phyloP scores from a whole-genome alignment of 164 flowering plant genomes.

The Paratinospora sagittata region DNA sequence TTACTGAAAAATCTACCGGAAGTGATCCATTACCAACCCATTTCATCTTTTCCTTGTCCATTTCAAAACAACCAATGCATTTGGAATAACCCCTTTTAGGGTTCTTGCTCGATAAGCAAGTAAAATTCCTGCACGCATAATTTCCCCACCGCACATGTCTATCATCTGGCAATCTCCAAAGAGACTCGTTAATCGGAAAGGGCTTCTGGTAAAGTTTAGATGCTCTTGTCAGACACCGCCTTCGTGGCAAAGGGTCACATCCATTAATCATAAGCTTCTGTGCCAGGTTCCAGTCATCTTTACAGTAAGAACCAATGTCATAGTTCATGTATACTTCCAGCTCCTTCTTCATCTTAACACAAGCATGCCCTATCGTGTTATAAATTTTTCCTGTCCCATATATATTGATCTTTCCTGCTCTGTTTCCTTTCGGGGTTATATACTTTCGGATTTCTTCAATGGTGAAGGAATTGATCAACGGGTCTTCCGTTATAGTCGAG shows the following conservation, averaged over 20 bases:
- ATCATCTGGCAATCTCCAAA: constrained; percentile 73
- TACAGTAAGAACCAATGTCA: constrained; percentile 84
- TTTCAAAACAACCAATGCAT: constrained; percentile 81
- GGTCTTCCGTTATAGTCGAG: constrained; percentile 45
- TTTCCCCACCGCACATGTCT: constrained; percentile 77
- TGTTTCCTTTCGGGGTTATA: constrained; percentile 67
- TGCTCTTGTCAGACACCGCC: constrained; percentile 78
- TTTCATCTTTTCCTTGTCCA: constrained; percentile 75
- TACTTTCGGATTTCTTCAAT: constrained; percentile 83
- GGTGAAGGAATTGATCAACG: constrained; percentile 64
- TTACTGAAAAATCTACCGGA: constrained; percentile 48
- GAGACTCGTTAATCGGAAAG: constrained; percentile 65
- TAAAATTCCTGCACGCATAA: constrained; percentile 64
- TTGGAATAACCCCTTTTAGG: constrained; percentile 59
- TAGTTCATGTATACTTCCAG: constrained; percentile 87
- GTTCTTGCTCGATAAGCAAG: constrained; percentile 65
- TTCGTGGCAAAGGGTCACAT: constrained; percentile 84
- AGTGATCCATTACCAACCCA: constrained; percentile 62
- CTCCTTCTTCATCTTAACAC: constrained; percentile 69
- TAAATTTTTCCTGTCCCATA: constrained; percentile 50
- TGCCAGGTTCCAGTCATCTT: constrained; percentile 81
- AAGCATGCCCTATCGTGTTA: constrained; percentile 81
- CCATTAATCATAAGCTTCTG: constrained; percentile 87
- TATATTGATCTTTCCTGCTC: constrained; percentile 52
- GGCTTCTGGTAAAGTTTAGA: constrained; percentile 75